phyloP scores from a whole-genome alignment of 805 yeast species.

The Saturnispora halmiae region DNA sequence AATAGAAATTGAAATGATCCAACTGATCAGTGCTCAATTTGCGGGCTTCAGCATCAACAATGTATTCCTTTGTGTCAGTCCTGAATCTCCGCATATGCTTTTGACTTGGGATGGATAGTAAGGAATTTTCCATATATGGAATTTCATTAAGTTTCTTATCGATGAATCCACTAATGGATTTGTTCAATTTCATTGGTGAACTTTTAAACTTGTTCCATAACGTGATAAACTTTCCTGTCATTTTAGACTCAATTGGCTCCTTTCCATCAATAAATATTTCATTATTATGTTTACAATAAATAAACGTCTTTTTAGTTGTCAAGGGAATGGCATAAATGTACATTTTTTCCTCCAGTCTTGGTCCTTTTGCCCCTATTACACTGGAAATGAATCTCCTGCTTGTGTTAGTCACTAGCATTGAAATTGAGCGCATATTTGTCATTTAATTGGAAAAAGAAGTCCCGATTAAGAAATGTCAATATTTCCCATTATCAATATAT shows the following conservation, averaged over 20 bases:
- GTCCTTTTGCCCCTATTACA: not conserved
- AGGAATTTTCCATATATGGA: constrained; percentile 73
- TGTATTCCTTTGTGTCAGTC: constrained; percentile 8
- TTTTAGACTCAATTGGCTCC: constrained; percentile 30
- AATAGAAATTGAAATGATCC: constrained; percentile 38
- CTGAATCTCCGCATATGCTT: constrained; percentile 43
- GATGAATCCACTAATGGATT: constrained; percentile 46
- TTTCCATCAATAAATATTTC: constrained; percentile 28
- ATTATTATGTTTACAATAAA: constrained; percentile 56
- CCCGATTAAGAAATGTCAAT: too few relatives aligned
- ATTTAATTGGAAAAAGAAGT: too few relatives aligned
- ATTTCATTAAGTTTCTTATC: constrained; percentile 48
- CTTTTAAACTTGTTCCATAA: constrained; percentile 55
- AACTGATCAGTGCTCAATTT: constrained; percentile 23
- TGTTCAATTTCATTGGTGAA: constrained; percentile 50
- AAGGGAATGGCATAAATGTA: constrained; percentile 67
- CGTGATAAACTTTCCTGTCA: constrained; percentile 40
- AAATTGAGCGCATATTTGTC: not conserved
- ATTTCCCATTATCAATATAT: too few relatives aligned
- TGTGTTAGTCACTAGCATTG: not conserved
- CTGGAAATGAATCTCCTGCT: not conserved
- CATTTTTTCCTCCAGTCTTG: constrained; percentile 25
- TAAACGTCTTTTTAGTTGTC: constrained; percentile 48
- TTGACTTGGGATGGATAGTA: constrained; percentile 68
- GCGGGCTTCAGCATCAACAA: constrained; percentile 10